A percentile compares a stretch with the other conserved stretches of the same genome.
Conservation (phyloP, 495 filamentous ascomycete species). For the Glarea lozoyensis region DNA sequence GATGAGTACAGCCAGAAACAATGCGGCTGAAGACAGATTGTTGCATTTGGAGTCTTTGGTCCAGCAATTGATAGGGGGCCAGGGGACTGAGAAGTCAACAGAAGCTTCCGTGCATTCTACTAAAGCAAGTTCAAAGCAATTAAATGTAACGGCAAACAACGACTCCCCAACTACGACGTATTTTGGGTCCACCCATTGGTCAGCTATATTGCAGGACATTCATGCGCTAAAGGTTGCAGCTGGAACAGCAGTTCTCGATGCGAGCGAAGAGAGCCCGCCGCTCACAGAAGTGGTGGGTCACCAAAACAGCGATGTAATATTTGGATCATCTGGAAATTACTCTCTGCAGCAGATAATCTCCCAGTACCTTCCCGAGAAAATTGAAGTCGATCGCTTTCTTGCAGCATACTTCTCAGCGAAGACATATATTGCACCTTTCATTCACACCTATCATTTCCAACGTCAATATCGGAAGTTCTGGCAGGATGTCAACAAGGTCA, state of each 20-base stretch:
- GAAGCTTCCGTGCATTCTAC: background rate
- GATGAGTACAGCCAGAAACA: background rate
- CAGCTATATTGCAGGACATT: conserved; percentile 7
- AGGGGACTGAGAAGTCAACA: background rate
- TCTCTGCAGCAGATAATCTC: conserved; percentile 7
- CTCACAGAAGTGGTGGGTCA: background rate
- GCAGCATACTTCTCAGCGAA: conserved; percentile 38
- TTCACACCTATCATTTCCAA: conserved; percentile 33
- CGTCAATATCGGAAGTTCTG: conserved; percentile 41
- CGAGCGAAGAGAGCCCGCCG: background rate
- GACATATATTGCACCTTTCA: conserved; percentile 31
- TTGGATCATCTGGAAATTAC: conserved; percentile 5
- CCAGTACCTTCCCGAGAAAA: conserved; percentile 26
- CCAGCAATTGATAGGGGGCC: conserved; percentile 5
- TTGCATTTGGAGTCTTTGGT: conserved; percentile 6
- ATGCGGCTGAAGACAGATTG: conserved; percentile 4
- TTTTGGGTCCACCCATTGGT: conserved; percentile 10
- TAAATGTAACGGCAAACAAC: background rate
- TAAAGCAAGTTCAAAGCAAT: background rate
- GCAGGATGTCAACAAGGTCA: conserved; percentile 24
- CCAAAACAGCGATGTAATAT: conserved; percentile 5
- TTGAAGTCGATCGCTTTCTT: conserved; percentile 31
- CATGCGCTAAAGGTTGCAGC: conserved; percentile 2
- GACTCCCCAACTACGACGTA: background rate
- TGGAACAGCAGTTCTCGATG: background rate